Conservation (phyloP, 2,329 filamentous ascomycete genomes). For the Beauveria australis region DNA sequence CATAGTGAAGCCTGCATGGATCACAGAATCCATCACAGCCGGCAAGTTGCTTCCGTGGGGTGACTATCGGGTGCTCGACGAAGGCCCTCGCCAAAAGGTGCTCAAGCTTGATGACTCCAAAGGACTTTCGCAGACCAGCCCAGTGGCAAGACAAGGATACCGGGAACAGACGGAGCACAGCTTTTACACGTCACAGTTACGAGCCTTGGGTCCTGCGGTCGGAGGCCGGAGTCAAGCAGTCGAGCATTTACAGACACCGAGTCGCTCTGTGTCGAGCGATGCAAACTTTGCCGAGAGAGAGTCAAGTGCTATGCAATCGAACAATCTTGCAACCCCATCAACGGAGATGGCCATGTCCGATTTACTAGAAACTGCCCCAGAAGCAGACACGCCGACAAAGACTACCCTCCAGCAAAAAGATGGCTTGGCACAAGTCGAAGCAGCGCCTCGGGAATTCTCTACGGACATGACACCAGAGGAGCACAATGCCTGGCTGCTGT, state of each 20-base stretch:
- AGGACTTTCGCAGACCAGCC: slow-evolving; percentile 58
- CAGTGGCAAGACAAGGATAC: slow-evolving; percentile 54
- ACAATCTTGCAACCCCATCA: background rate
- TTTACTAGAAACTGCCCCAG: slow-evolving; percentile 13
- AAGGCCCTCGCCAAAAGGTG: slow-evolving; percentile 74
- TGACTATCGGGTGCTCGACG: slow-evolving; percentile 74
- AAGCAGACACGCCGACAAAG: background rate
- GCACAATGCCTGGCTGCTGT: slow-evolving; percentile 77
- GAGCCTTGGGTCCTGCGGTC: slow-evolving; percentile 24
- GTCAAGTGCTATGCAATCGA: slow-evolving; percentile 11
- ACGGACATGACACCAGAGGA: slow-evolving; percentile 83
- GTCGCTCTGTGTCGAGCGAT: background rate
- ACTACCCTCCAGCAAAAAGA: background rate
- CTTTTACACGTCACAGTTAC: slow-evolving; percentile 73
- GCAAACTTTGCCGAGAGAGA: background rate
- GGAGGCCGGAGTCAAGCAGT: slow-evolving; percentile 22
- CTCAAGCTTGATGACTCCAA: slow-evolving; percentile 54
- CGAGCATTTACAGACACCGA: slow-evolving; percentile 21
- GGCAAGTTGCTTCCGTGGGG: slow-evolving; percentile 81
- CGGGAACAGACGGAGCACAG: slow-evolving; percentile 72
- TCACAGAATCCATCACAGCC: slow-evolving; percentile 78
- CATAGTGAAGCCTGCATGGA: slow-evolving; percentile 91
- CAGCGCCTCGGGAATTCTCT: slow-evolving; percentile 11
- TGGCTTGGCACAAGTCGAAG: background rate
- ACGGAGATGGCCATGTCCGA: background rate